Evolutionary conservation across 2,329 filamentous ascomycete species (phyloP), one percentile per base, ranked within the genome.

Genomic region (Aspergillus aculeatinus): DNA sequence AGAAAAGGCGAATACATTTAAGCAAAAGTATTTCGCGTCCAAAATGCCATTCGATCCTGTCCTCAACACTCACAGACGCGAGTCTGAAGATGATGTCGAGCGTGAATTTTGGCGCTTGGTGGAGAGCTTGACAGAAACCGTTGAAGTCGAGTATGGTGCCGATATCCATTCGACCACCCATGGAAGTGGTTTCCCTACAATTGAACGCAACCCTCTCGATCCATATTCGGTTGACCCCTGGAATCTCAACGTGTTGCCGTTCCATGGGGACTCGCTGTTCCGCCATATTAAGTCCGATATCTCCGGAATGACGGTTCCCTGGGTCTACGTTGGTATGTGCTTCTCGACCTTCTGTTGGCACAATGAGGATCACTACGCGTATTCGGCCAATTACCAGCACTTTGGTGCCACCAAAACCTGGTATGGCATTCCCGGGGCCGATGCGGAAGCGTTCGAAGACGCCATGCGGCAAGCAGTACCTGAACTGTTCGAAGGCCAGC

Each of bases 301-400:
- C 56, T 98, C 95, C 2, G 95, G 95, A 42, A 99, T 99, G 95
- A 99, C 95, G 0, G 94, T 99, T 7, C 95, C 95, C 0, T 99
- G 95, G 95, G 87, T 99, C 3, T 99, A 99, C 72, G 95, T 99
- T 4, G 95, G 95, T 63, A 99, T 99, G 95, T 96, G 96, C 44
- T 99, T 99, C 74, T 99, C 95, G 0, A 98, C 95, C 0, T 99
- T 99, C 72, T 99, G 95, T 76, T 99, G 95, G 95, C 95, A 99
- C 74, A 97, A 96, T 65, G 95, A 99, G 72, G 95, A 99, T 70
- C 95, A 99, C 72, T 97, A 96, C 73, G 89, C 95, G 2, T 99
- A 98, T 73, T 99, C 95, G 0, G 90, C 95, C 55, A 99, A 99
- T 67, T 99, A 98, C 70, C 95, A 99, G 74, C 95, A 99, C 70